A percentile compares a stretch with the other conserved stretches of the same genome.
These are phyloP conservation scores for Cadophora malorum DNA, from an alignment of 2,329 filamentous ascomycete species.

Conservation along the genomic window DNA sequence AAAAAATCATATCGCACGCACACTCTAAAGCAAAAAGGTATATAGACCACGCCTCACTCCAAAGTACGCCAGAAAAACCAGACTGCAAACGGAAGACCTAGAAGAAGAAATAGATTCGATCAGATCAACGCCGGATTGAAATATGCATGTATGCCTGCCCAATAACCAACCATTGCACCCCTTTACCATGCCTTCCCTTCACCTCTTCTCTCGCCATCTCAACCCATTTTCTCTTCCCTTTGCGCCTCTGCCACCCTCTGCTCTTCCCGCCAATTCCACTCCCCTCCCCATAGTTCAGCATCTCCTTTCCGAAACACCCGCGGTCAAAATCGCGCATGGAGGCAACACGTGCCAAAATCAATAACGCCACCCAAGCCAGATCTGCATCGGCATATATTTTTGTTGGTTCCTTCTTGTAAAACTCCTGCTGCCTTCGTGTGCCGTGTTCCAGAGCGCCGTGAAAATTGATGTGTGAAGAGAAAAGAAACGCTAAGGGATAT, in stretches of 20 bases:
- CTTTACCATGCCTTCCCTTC: background rate
- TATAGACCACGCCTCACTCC: too few relatives aligned
- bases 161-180: slow-evolving; percentile 1
- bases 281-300: too few relatives aligned
- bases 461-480: background rate
- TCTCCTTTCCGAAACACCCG: too few relatives aligned
- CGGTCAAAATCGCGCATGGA: too few relatives aligned
- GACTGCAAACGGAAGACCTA: background rate
- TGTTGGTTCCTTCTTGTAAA: background rate
- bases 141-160: slow-evolving; percentile 8
- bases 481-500: slow-evolving; percentile 16
- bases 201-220: background rate
- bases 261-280: too few relatives aligned
- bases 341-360: background rate
- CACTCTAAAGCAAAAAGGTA: too few relatives aligned
- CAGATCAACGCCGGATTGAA: slow-evolving; percentile 2
- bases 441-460: background rate
- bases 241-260: background rate
- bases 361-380: background rate
- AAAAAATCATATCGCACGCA: too few relatives aligned
- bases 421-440: background rate
- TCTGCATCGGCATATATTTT: background rate
- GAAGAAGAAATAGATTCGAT: background rate
- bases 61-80: too few relatives aligned
- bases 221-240: background rate